Evolutionary conservation across 1,284 basidiomycete species (phyloP).

Genomic region (Athelia psychrophila): DNA sequence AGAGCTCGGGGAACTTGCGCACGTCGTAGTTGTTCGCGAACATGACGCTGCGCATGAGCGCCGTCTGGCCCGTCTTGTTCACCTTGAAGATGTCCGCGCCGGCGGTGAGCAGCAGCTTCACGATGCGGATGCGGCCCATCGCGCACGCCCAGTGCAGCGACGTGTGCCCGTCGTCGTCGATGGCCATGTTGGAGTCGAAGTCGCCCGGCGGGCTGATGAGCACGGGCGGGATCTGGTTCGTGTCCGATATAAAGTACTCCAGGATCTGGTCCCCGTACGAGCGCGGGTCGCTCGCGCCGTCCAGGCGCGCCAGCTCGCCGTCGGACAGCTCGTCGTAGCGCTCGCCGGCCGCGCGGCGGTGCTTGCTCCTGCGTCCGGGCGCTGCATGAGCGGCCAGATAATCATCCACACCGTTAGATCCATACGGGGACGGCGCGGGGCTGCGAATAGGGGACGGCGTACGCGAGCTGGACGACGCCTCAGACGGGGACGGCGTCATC

Average conservation of each 20-base stretch:
- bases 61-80: conserved; percentile 96
- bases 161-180: conserved; percentile 98
- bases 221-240: conserved; percentile 87
- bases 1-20: conserved; percentile 97
- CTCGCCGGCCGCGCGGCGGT: conserved; percentile 35
- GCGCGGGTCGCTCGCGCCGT: conserved; percentile 44
- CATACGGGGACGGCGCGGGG: conserved; percentile 41
- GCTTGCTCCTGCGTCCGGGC: conserved; percentile 33
- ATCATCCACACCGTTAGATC: conserved; percentile 37
- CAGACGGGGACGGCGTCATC: conserved; percentile 84
- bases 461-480: conserved; percentile 81
- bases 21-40: conserved; percentile 99
- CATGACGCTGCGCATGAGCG: conserved; percentile 99
- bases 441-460: conserved; percentile 85
- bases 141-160: conserved; percentile 99
- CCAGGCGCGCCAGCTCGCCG: conserved; percentile 36
- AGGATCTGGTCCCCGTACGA: conserved; percentile 94
- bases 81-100: conserved; percentile 98
- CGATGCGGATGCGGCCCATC: conserved; percentile 96
- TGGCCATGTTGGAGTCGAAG: conserved; percentile 95
- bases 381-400: conserved; percentile 31
- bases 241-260: conserved; percentile 99
- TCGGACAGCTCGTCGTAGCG: conserved; percentile 39
- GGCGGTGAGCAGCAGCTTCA: conserved; percentile 91
- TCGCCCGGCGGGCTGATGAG: conserved; percentile 89